Base-by-base conservation (phyloP, 139 green algal species). In the Micromonas commoda region DNA sequence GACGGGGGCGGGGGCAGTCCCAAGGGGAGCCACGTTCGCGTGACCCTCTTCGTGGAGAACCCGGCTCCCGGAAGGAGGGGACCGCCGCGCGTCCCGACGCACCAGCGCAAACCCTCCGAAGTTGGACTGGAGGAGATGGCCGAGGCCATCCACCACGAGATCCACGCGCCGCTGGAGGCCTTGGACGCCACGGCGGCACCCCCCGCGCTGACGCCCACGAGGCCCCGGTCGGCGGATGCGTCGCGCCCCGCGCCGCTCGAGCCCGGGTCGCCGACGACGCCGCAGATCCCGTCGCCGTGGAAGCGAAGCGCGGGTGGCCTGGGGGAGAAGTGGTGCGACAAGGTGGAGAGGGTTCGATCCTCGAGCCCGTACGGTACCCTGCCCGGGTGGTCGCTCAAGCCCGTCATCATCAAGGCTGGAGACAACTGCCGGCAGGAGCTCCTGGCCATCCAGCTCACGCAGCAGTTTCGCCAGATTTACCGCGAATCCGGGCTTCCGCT, bases 401-500 rank as follows among this genome's bases (percentile, higher is more conserved):
- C 83, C n/a, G 84, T 97, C n/a, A 97, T 99, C 73, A 92, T 99
- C n/a, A 99, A 99, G 85, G 89, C 82, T 32, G 95, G 95, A 0
- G 95, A 99, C 78, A 95, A 99, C 84, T 98, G 95, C 85, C 80
- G 95, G 23, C 95, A 98, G 85, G 95, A 99, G 88, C 87, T 97
- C 65, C 87, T 99, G 73, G 95, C 95, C 3, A 85, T 97, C 85
- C 91, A 98, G 89, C 89, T 99, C 28, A 89, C 98, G 13, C 80
- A 82, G 5, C 86, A 89, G 6, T 93, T 98, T 33, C 68, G 87
- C 2, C 86, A 90, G 35, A 93, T 97, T 53, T 99, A 92, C 79
- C 31, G n/a, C 19, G 94, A 97, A 74, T 86, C 89, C 16, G 82
- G 85, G 29, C 85, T 99, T 81, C 92, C 92, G 19, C 87, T 98